Evolutionary conservation across 306 rosid species (phyloP).

Genomic region (Elaeagnus macrophylla): DNA sequence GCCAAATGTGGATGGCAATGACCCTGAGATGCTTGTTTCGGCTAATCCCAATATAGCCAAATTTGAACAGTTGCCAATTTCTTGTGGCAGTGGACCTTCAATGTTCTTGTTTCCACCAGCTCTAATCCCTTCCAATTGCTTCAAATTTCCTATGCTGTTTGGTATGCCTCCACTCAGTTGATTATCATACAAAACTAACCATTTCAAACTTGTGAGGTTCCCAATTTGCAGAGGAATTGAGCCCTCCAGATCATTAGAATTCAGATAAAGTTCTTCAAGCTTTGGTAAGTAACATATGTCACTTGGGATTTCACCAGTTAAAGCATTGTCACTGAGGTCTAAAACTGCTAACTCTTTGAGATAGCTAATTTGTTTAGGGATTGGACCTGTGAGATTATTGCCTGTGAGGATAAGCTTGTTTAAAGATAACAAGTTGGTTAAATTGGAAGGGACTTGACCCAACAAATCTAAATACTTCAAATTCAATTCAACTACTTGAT

Average conservation of each 20-base stretch:
- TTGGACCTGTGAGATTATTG: conserved; percentile 69
- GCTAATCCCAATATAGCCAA: conserved; percentile 68
- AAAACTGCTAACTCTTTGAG: conserved; percentile 36
- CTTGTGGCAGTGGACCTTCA: conserved; percentile 53
- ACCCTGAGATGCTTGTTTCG: conserved; percentile 76
- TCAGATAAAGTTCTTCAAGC: conserved; percentile 54
- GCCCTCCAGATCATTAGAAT: conserved; percentile 59
- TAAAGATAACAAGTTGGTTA: conserved; percentile 52
- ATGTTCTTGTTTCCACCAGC: conserved; percentile 88
- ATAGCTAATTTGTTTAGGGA: conserved; percentile 49
- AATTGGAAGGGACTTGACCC: conserved; percentile 54
- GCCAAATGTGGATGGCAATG: conserved; percentile 54
- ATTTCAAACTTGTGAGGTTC: conserved; percentile 40
- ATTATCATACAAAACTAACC: conserved; percentile 53
- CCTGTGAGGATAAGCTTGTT: conserved; percentile 53
- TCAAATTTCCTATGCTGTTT: conserved; percentile 46
- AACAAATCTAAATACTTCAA: conserved; percentile 53
- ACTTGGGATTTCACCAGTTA: conserved; percentile 63
- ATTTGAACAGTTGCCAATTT: conserved; percentile 64
- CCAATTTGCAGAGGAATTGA: conserved; percentile 60
- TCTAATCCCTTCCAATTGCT: conserved; percentile 50
- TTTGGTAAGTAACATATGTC: conserved; percentile 37
- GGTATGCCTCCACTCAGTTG: conserved; percentile 64
- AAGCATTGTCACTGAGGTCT: conserved; percentile 67
- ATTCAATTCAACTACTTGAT: conserved; percentile 44